phyloP scores from a whole-genome alignment of 2,329 filamentous ascomycete genomes.

The Thielaviopsis populi region DNA sequence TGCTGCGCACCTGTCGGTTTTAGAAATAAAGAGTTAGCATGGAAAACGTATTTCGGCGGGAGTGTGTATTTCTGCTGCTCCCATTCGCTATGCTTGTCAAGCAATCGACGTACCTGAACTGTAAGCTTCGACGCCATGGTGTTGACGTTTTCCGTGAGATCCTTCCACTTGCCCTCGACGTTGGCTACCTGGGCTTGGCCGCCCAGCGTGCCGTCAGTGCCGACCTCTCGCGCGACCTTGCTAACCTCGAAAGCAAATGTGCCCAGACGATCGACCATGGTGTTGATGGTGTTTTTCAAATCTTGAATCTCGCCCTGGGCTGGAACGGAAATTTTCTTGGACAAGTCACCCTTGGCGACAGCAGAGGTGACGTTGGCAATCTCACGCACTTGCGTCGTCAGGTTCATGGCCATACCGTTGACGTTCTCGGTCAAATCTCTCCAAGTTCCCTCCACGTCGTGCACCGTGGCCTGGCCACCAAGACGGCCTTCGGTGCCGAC shows the following conservation, averaged over 20 bases:
- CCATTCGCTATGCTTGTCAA: not conserved
- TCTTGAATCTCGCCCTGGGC: conserved; percentile 89
- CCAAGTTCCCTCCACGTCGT: conserved; percentile 95
- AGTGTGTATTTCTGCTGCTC: too few species aligned
- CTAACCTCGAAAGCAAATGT: conserved; percentile 96
- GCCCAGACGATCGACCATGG: conserved; percentile 93
- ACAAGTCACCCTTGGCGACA: conserved; percentile 84
- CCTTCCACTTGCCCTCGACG: conserved; percentile 96
- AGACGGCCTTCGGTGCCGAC: conserved; percentile 92
- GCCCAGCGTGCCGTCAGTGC: conserved; percentile 85
- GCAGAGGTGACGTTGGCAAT: conserved; percentile 95
- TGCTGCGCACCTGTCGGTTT: conserved; percentile 56
- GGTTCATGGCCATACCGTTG: conserved; percentile 96
- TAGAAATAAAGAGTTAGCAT: not conserved
- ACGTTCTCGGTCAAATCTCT: conserved; percentile 89
- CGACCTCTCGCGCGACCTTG: conserved; percentile 87
- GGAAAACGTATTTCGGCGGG: too few species aligned
- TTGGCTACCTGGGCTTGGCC: conserved; percentile 89
- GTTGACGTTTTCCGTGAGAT: conserved; percentile 82
- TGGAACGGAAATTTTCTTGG: conserved; percentile 88
- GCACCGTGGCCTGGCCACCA: conserved; percentile 86
- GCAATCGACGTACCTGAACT: conserved; percentile 35
- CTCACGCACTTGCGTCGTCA: conserved; percentile 93
- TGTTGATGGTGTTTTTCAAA: conserved; percentile 95
- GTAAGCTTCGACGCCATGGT: conserved; percentile 57